Conservation (phyloP, 2,329 filamentous ascomycete genomes). For the Chalaropsis thielavioides region DNA sequence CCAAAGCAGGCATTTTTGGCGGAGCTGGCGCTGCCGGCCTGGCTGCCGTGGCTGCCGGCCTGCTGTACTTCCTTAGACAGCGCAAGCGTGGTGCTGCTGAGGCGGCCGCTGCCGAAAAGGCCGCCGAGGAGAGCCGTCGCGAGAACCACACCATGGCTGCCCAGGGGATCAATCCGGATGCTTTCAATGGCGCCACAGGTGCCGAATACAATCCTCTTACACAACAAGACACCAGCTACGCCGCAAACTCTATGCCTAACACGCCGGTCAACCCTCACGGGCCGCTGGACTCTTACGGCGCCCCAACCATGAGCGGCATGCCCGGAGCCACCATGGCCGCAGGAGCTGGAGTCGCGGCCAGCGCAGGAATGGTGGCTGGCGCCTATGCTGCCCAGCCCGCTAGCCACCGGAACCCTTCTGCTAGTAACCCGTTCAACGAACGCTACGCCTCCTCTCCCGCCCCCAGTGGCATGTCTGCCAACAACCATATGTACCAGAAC, state of each 20-base stretch:
- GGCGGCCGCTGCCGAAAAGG: conserved; percentile 32
- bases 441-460: conserved; percentile 2
- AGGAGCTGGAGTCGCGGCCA: conserved; percentile 13
- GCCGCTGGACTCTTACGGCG: conserved; percentile 21
- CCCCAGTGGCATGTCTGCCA: neutral
- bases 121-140: conserved; percentile 33
- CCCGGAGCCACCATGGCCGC: conserved; percentile 19
- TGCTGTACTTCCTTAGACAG: conserved; percentile 43
- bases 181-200: conserved; percentile 26
- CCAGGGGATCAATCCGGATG: conserved; percentile 35
- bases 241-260: conserved; percentile 17
- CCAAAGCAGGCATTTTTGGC: conserved; percentile 41
- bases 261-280: conserved; percentile 17
- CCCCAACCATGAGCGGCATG: conserved; percentile 23
- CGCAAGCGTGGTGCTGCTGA: conserved; percentile 38
- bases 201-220: conserved; percentile 27
- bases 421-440: conserved; percentile 8
- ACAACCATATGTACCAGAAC: conserved; percentile 12
- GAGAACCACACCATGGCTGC: conserved; percentile 38
- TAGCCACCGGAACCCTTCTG: neutral
- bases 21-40: conserved; percentile 29
- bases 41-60: conserved; percentile 28
- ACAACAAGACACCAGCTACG: conserved; percentile 23
- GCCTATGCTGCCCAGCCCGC: neutral
- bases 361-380: neutral